Base-by-base conservation (phyloP, 202 grass and related monocot species). In the Schoenoplectus triqueter region DNA sequence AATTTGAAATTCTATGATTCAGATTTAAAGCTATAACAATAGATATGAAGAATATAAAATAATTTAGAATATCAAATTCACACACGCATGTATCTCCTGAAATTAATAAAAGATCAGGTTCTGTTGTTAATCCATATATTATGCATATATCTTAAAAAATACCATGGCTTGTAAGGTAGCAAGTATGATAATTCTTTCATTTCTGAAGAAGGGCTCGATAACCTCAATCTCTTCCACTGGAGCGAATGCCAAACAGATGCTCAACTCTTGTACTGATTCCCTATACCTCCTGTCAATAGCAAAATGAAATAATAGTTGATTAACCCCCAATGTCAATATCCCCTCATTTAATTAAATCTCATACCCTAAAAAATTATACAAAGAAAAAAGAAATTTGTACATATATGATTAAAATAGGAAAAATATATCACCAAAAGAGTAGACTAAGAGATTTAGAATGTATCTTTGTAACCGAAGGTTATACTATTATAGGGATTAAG, bases 221-320 rank as follows among this genome's bases (percentile, higher is more conserved):
- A 86, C 69, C 60, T 83, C 78, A 51, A 80, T 78, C 78, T 89
- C 87, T 44, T 89, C 87, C 7, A 77, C 87, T 0, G 87, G 87
- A 21, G 87, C 87, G 64, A 89, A 86, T 55, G 87, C 87, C 84
- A 89, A 83, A 62, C 87, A 89, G 63, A 89, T 89, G 84, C 87
- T 89, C 20, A 89, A 69, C 81, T 89, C 87, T 77, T 83, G 87
- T 9, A 56, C 84, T 20, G 87, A 84, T 86, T 89, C 84, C 42
- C 18, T 69, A 40, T 89, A 86, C 68, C 78, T 89, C 87, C 87
- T 89, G 70, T 66, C 14, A 44, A 59, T 18, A 42, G 60, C 31
- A 22, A 17, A 46, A 10, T 2, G 50, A 78, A 57, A 77, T 18
- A 54, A 76, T 73, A 49, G 17, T 39, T 7, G 2, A 51, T 48